Conservation (phyloP, 306 rosid species). For the Vigna trinervia region DNA sequence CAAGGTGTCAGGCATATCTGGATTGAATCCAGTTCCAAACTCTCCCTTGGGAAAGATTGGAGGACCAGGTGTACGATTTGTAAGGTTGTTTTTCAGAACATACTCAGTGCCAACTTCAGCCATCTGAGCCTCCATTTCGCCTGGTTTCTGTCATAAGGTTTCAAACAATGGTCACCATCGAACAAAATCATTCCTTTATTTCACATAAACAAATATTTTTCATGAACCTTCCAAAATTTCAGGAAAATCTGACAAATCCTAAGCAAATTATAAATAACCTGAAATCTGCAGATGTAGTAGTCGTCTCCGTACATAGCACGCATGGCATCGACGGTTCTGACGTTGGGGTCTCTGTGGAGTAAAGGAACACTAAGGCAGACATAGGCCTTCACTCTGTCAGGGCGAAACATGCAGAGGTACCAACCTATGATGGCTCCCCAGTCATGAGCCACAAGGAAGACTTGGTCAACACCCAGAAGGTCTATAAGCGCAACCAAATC, state of each 20-base stretch:
- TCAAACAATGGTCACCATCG: not conserved
- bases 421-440: conserved; percentile 57
- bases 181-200: too few relatives aligned
- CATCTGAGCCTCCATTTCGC: conserved; percentile 42
- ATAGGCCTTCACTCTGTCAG: conserved; percentile 39
- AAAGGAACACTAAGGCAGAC: conserved; percentile 51
- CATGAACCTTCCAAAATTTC: too few relatives aligned
- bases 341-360: conserved; percentile 32
- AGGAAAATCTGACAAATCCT: too few relatives aligned
- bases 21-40: conserved; percentile 38
- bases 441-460: conserved; percentile 53
- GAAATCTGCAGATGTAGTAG: conserved; percentile 54
- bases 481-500: conserved; percentile 35
- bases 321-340: conserved; percentile 36
- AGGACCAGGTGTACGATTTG: conserved; percentile 45
- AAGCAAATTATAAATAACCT: conserved; percentile 25
- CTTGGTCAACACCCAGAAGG: conserved; percentile 33
- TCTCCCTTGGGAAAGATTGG: conserved; percentile 49
- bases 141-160: conserved; percentile 20
- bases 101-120: conserved; percentile 30
- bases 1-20: conserved; percentile 15
- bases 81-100: conserved; percentile 43
- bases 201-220: too few relatives aligned
- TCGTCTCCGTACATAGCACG: conserved; percentile 47
- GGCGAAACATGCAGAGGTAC: conserved; percentile 52